Evolutionary conservation across 1,284 basidiomycete species (phyloP), one percentile per base, ranked within the genome.

Genomic region (Sporisorium scitamineum): DNA sequence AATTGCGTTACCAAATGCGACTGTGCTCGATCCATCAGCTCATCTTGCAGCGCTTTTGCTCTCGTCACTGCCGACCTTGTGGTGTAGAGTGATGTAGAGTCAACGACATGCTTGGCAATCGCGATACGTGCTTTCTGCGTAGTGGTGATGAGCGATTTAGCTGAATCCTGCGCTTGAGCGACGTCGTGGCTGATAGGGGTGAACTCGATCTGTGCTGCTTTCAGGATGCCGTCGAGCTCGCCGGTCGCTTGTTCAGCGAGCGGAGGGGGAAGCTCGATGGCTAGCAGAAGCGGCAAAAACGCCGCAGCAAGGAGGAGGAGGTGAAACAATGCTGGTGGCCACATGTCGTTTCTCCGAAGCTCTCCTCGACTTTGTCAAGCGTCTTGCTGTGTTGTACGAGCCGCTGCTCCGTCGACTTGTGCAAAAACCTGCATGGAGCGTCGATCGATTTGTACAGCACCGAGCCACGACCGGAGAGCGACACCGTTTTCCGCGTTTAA

Each of bases 121-220:
- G 65, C 65, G 14, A 68, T 50, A 4, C 65, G 60, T 8, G 59
- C 65, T 22, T 34, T 54, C 22, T 68, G 59, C 7, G 59, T 32
- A 2, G 42, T 26, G 11, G 32, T 44, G 34, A 68, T 51, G 29
- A 68, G 59, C 13, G 44, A 27, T 31, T 16, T 24, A 6, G 37
- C 34, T 39, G 42, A 16, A 1, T 20, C 42, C 9, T 34, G 47
- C 5, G 18, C 20, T 3, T 32, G 4, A n/a, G 24, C 26, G 5
- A 9, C 26, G 13, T 37, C 16, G 32, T 24, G 39, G 11, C 42
- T 45, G 1, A 20, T 1, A 0, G 65, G 60, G 14, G 27, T 9
- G 9, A 68, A 22, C 2, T 57, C 16, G 51, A 68, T 48, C 3
- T 27, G 20, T 10, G 59, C 41, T 5, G 50, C 22, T 2, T 9